These are phyloP conservation scores for Tuber umbilicatum DNA, from an alignment of 495 filamentous ascomycete genomes.

Conservation along the genomic window DNA sequence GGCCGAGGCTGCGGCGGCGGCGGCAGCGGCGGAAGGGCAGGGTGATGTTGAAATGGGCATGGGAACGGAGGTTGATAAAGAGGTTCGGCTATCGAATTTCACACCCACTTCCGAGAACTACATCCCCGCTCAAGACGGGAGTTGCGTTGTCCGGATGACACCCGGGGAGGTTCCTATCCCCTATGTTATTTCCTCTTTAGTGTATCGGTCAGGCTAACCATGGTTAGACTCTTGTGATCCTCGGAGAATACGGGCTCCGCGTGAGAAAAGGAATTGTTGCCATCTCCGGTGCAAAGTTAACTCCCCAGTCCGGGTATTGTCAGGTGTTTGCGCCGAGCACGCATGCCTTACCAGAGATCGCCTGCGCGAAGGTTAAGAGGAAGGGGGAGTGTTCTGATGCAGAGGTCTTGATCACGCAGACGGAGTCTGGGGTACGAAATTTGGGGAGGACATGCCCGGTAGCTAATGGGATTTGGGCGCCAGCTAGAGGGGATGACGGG, in stretches of 20 bases:
- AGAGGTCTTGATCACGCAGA: conserved; percentile 47
- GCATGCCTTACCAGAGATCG: conserved; percentile 57
- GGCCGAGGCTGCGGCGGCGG: neutral
- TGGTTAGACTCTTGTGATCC: conserved; percentile 49
- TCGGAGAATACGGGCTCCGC: conserved; percentile 57
- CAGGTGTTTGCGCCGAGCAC: conserved; percentile 57
- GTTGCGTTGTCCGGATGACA: conserved; percentile 14
- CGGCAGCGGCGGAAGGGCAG: conserved; percentile 13
- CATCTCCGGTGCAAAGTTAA: conserved; percentile 54
- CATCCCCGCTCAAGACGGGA: conserved; percentile 17
- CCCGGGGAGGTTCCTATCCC: conserved; percentile 24
- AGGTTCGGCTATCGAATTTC: conserved; percentile 41
- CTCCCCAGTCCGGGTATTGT: conserved; percentile 45
- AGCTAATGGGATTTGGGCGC: conserved; percentile 56
- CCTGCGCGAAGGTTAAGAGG: conserved; percentile 42
- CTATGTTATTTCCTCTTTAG: neutral
- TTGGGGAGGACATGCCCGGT: conserved; percentile 53
- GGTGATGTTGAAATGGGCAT: conserved; percentile 14
- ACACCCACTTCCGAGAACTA: conserved; percentile 33
- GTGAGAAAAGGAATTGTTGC: conserved; percentile 53
- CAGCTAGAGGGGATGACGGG: conserved; percentile 38
- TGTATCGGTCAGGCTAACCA: conserved; percentile 10
- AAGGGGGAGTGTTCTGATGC: conserved; percentile 48
- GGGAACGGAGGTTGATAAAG: conserved; percentile 26
- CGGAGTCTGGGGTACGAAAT: conserved; percentile 48